Evolutionary conservation across 306 rosid species (phyloP).

Genomic region (Parietaria judaica): DNA sequence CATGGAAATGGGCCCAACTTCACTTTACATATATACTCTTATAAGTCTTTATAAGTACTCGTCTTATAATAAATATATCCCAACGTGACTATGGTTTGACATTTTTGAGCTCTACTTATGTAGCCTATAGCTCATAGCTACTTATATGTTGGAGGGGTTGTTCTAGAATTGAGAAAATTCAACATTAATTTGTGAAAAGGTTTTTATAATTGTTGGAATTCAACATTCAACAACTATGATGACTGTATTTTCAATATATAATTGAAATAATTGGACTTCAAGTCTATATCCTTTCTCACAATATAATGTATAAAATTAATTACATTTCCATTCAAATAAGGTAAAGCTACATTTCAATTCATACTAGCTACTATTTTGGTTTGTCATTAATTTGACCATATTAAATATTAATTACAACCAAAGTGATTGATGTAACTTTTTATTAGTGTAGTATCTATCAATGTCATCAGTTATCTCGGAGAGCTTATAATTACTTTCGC

Average conservation of each 20-base stretch:
- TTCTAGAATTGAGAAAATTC: not conserved
- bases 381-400: not conserved
- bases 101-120: not conserved
- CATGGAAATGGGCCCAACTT: too few relatives aligned
- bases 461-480: too few relatives aligned
- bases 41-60: too few relatives aligned
- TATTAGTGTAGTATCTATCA: too few relatives aligned
- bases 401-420: too few relatives aligned
- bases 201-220: not conserved
- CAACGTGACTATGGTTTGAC: too few relatives aligned
- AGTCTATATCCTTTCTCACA: not conserved
- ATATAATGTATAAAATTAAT: constrained; percentile 1
- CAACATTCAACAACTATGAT: not conserved
- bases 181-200: constrained; percentile 3
- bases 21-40: too few relatives aligned
- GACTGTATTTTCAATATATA: not conserved
- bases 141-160: not conserved
- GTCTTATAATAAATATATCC: too few relatives aligned
- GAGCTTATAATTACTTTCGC: too few relatives aligned
- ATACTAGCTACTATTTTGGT: not conserved
- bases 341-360: constrained; percentile 1
- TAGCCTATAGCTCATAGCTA: not conserved
- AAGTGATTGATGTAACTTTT: too few relatives aligned
- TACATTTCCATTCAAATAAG: not conserved
- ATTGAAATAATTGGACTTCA: not conserved